phyloP scores from a whole-genome alignment of 805 yeast species.

The Candida chilensis region DNA sequence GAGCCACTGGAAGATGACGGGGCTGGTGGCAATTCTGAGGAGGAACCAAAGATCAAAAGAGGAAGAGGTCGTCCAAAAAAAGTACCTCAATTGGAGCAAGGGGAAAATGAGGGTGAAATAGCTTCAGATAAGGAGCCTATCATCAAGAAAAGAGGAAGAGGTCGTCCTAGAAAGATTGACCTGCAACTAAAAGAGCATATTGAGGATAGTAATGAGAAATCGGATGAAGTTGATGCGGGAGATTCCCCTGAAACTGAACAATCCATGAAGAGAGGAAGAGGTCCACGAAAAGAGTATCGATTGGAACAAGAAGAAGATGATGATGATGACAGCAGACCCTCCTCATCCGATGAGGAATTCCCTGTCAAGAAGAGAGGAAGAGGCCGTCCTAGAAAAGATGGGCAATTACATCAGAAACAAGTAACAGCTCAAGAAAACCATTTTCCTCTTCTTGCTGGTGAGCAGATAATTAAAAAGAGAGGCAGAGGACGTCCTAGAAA shows the following conservation, averaged over 20 bases:
- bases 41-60: conserved; percentile 3
- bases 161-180: conserved; percentile 2
- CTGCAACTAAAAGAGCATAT: background rate
- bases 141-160: conserved; percentile 1
- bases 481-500: conserved; percentile 3
- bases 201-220: background rate
- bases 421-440: no score
- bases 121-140: conserved; percentile 4
- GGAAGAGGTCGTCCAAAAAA: no score
- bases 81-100: conserved; percentile 13
- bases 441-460: conserved; percentile 6
- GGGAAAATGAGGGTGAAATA: background rate
- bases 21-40: background rate
- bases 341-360: background rate
- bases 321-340: no score
- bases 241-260: background rate
- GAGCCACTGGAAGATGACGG: conserved; percentile 1
- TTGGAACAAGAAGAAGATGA: no score
- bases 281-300: no score
- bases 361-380: no score
- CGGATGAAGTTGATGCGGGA: background rate
- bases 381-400: conserved; percentile 21
- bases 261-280: no score
- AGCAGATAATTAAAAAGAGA: background rate
- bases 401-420: no score